A percentile compares a stretch with the other conserved stretches of the same genome.
phyloP scores from a whole-genome alignment of 345 rosid genomes.

The Kandelia obovata region DNA sequence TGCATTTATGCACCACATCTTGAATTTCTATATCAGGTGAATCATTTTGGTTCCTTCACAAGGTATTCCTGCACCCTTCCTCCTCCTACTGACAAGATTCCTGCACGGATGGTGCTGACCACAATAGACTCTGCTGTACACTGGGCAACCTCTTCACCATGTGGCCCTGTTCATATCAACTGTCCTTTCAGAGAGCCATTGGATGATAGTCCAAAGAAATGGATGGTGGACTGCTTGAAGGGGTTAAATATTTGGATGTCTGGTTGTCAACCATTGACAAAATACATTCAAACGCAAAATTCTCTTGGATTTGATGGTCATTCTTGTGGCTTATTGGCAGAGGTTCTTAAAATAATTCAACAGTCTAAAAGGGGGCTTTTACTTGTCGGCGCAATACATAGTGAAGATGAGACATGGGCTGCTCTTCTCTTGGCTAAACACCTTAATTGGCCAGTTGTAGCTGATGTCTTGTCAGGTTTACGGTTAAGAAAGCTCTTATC shows the following conservation, averaged over 20 bases:
- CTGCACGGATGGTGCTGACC: slow-evolving; percentile 85
- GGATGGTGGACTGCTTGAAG: slow-evolving; percentile 69
- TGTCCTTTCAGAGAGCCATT: slow-evolving; percentile 92
- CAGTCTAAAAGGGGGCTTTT: slow-evolving; percentile 60
- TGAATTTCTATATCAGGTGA: slow-evolving; percentile 49
- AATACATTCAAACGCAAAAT: slow-evolving; percentile 52
- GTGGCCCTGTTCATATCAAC: slow-evolving; percentile 93
- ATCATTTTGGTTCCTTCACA: slow-evolving; percentile 87
- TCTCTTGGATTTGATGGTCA: slow-evolving; percentile 31
- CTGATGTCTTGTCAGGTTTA: slow-evolving; percentile 85
- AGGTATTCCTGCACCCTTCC: slow-evolving; percentile 91
- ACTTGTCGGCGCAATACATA: slow-evolving; percentile 59
- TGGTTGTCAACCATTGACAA: slow-evolving; percentile 69
- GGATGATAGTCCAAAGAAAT: slow-evolving; percentile 49
- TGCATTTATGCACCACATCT: slow-evolving; percentile 4
- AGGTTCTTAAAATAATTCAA: slow-evolving; percentile 52
- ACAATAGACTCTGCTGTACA: slow-evolving; percentile 84
- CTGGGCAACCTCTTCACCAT: slow-evolving; percentile 62
- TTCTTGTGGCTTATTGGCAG: slow-evolving; percentile 35
- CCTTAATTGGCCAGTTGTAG: slow-evolving; percentile 85
- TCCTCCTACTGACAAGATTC: slow-evolving; percentile 65
- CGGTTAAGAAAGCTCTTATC: slow-evolving; percentile 67
- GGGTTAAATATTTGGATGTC: slow-evolving; percentile 80
- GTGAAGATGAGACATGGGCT: slow-evolving; percentile 93
- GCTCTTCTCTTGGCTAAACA: slow-evolving; percentile 75